A percentile compares a stretch with the other conserved stretches of the same genome.
phyloP scores from a whole-genome alignment of 495 filamentous ascomycete genomes.

The Hypoxylon cercidicola region DNA sequence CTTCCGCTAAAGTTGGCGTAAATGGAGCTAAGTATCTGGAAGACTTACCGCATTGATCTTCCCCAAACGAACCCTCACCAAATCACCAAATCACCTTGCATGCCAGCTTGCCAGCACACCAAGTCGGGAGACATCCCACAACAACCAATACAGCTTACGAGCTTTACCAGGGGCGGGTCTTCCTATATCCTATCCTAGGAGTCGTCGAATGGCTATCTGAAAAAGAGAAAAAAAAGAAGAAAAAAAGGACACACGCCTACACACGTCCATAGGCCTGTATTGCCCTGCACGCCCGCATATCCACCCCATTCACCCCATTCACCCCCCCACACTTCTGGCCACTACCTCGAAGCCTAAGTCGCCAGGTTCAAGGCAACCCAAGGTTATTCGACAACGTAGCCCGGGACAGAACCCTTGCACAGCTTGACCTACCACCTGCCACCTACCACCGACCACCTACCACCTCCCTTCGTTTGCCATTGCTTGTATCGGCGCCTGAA shows the following conservation, averaged over 20 bases:
- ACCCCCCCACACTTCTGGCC: slow-evolving; percentile 40
- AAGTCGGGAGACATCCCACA: slow-evolving; percentile 38
- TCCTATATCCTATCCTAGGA: slow-evolving; percentile 15
- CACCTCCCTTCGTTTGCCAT: slow-evolving; percentile 10
- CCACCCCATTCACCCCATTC: neutral
- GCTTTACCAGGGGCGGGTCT: slow-evolving; percentile 41
- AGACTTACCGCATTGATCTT: neutral
- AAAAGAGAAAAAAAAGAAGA: neutral
- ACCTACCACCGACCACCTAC: slow-evolving; percentile 22
- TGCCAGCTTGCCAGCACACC: slow-evolving; percentile 42
- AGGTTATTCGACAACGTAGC: slow-evolving; percentile 45
- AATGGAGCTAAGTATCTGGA: too few relatives aligned
- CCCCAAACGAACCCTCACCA: neutral
- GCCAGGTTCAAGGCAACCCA: slow-evolving; percentile 32
- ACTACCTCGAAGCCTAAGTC: slow-evolving; percentile 38
- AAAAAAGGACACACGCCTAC: slow-evolving; percentile 1
- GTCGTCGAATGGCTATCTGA: slow-evolving; percentile 40
- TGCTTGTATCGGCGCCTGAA: slow-evolving; percentile 38
- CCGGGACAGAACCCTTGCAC: slow-evolving; percentile 38
- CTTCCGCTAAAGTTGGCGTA: neutral
- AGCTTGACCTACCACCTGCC: slow-evolving; percentile 34
- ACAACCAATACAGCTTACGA: slow-evolving; percentile 39
- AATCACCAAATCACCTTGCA: slow-evolving; percentile 42
- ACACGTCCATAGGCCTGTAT: neutral
- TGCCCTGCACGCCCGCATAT: slow-evolving; percentile 12